Conservation (phyloP, 116 monocot genomes). For the Iris pallida region DNA sequence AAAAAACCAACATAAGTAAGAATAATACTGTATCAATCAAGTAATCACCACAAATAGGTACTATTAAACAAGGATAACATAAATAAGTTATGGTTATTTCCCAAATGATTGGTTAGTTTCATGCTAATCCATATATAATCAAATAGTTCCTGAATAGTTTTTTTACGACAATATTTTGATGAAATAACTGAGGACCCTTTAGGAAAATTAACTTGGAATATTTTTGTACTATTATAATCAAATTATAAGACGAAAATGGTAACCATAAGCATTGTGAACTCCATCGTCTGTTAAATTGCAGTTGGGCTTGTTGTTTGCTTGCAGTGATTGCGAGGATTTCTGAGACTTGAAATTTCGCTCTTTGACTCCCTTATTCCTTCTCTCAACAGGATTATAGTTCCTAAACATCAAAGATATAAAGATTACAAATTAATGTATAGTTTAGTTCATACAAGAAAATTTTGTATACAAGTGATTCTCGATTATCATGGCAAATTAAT, state of each 20-base stretch:
- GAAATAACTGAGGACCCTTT: neutral
- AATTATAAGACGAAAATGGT: neutral
- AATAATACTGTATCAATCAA: neutral
- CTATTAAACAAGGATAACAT: neutral
- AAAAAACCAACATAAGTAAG: neutral
- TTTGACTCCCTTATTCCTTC: constrained; percentile 79
- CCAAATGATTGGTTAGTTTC: neutral
- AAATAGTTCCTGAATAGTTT: neutral
- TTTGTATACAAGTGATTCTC: neutral
- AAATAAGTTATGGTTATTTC: neutral
- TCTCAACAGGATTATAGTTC: constrained; percentile 86
- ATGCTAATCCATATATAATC: neutral
- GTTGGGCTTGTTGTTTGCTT: constrained; percentile 38
- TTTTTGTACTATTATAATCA: neutral
- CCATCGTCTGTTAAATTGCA: constrained; percentile 43
- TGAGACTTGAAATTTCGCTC: constrained; percentile 36
- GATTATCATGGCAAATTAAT: neutral
- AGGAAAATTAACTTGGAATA: neutral
- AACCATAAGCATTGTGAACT: constrained; percentile 6
- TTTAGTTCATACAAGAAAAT: too few species aligned
- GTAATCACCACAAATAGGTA: neutral
- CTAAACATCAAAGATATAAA: constrained; percentile 23
- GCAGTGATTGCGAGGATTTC: constrained; percentile 54
- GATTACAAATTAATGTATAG: too few species aligned
- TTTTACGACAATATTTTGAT: neutral